Base-by-base conservation (phyloP, 306 rosid species). In the Vicia villosa region DNA sequence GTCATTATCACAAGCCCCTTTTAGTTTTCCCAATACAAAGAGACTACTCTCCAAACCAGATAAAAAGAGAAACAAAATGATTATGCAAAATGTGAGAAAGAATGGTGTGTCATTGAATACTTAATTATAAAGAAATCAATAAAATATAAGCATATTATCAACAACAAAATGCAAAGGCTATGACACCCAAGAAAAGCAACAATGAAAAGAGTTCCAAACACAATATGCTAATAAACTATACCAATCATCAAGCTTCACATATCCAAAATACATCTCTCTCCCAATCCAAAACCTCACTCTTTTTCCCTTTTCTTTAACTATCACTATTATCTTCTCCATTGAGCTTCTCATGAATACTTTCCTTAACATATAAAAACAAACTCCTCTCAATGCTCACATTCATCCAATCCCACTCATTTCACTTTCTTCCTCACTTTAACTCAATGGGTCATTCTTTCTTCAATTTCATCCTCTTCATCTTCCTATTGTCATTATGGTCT, bases 251-350 rank as follows among this genome's bases (percentile, higher is more conserved):
- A 76, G 47, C 65, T 24, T 68, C 43, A 65, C 74, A n/a, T 42
- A 65, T 65, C 54, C 41, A 13, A 19, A 37, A 10, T 19, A 17
- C 17, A 49, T 51, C 13, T 19, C 13, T 19, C n/a, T 9, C 47
- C 69, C 28, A 84, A 84, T 83, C 65, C 77, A 77, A 83, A 81
- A 80, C 74, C 40, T 32, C 84, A 72, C 79, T 70, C 72, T 47
- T 77, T 69, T 30, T 45, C 10, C 60, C 11, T 21, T 55, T 16
- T 37, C 22, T 64, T 74, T 32, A 55, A 34, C 36, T 2, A 50
- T 5, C 51, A 15, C 62, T 60, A 24, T 72, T 73, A 67, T 79
- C 79, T 72, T 54, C 74, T 37, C 43, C 77, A 80, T 17, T 68
- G 64, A 75, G 36, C 88, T 83, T 77, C 69, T 60, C 87, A 71